Evolutionary conservation across 805 yeast genomes (phyloP), one percentile per base, ranked within the genome.

Genomic region (Hermanozyma aechmeae): DNA sequence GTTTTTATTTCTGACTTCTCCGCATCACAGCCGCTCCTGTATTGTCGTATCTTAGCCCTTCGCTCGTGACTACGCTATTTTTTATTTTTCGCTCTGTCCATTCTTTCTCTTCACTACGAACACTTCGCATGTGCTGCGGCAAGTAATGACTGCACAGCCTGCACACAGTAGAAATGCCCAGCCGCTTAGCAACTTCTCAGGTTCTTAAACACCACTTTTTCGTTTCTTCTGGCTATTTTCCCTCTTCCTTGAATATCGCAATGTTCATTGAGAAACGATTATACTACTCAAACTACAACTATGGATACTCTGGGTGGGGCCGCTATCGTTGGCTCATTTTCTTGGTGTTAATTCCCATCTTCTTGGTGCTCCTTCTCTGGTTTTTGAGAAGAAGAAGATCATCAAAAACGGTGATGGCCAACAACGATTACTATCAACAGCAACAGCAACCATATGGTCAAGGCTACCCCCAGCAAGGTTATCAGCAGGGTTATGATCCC

Each of bases 391-490:
- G 23, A 13, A 27, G 29, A 27, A 27, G 29, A 27, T n/a, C 13
- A 10, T 14, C 19, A 7, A 5, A 9, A 4, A 19, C 20, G 24
- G 25, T 21, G 15, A 10, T 15, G 13, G 10, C 28, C 12, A 27
- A 27, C 25, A 12, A 11, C 25, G 15, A 14, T 15, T 27, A 20
- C 29, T 27, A 20, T 20, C n/a, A n/a, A 20, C 29, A 27, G 25
- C 29, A 20, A 20, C 15, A 21, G 7, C 22, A 20, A 13, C 15
- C 14, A 9, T 25, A 25, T 23, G 23, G 23, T 13, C 16, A 11
- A 18, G 8, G 11, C 21, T 15, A 15, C 23, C 28, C n/a, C 28
- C 28, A 16, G 16, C 22, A 5, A 11, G 15, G 15, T 23, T 18
- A 12, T 20, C 15, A 13, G 20, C 23, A 26, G 12, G 29, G 25